phyloP scores from a whole-genome alignment of 139 green algal genomes.

The Medakamo hakoo region DNA sequence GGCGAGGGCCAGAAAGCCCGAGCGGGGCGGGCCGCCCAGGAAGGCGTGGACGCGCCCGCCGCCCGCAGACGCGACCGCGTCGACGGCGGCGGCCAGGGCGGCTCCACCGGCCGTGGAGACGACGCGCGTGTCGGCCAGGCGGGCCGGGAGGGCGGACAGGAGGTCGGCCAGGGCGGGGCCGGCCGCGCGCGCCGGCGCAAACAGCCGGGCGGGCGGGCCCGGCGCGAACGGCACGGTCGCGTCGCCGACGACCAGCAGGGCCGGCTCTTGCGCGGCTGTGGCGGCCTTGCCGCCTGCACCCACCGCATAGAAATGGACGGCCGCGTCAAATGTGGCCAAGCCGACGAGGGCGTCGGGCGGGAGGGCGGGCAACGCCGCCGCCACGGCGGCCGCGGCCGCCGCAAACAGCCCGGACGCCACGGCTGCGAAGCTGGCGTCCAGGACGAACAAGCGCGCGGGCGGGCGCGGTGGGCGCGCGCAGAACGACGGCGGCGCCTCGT shows the following conservation, averaged over 20 bases:
- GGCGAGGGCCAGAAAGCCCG: background rate
- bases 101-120: no score
- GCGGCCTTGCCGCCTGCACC: background rate
- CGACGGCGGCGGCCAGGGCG: background rate
- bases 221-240: background rate
- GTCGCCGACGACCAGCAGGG: background rate
- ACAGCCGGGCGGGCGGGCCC: background rate
- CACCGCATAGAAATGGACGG: no score
- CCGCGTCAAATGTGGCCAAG: background rate
- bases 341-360: background rate
- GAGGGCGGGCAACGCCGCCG: background rate
- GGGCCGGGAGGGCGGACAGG: background rate
- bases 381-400: no score
- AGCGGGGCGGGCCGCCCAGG: no score
- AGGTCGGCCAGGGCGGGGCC: background rate
- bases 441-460: background rate
- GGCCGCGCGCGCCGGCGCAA: background rate
- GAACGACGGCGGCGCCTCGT: background rate
- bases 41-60: background rate
- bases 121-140: background rate
- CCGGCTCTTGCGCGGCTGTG: background rate
- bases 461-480: background rate
- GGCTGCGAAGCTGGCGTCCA: background rate
- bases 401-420: background rate
- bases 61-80: background rate